These are phyloP conservation scores for Pyrenophora seminiperda DNA, from an alignment of 2,329 filamentous ascomycete genomes.

Conservation along the genomic window DNA sequence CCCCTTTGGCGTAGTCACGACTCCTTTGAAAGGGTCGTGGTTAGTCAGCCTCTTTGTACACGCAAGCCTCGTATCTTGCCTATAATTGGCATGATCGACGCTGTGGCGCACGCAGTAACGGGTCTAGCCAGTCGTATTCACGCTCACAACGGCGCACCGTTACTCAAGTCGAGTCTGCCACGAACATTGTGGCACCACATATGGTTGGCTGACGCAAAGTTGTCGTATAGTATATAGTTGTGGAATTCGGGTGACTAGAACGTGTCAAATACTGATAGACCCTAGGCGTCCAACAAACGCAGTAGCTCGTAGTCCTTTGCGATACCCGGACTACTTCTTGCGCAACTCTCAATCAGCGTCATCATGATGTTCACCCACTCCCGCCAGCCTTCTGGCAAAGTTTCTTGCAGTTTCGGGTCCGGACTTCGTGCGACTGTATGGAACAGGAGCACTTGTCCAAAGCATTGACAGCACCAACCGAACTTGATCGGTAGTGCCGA, in stretches of 20 bases:
- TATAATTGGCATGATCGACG: conserved; percentile 5
- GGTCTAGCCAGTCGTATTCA: background rate
- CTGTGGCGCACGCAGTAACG: background rate
- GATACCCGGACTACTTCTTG: conserved; percentile 41
- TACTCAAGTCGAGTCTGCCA: background rate
- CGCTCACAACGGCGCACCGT: background rate
- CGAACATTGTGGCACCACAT: conserved; percentile 1
- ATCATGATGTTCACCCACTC: conserved; percentile 47
- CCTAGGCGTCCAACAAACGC: conserved; percentile 31
- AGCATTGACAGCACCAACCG: conserved; percentile 47
- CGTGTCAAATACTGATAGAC: background rate
- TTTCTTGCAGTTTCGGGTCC: conserved; percentile 37
- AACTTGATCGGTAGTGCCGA: conserved; percentile 46
- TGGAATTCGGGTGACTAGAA: too few relatives aligned
- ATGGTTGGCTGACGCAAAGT: conserved; percentile 1
- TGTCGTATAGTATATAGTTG: background rate
- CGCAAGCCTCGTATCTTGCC: conserved; percentile 13
- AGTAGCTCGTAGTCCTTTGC: conserved; percentile 44
- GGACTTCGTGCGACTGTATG: conserved; percentile 38
- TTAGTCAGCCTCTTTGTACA: conserved; percentile 6
- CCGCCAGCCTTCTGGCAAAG: conserved; percentile 42
- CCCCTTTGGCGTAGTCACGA: too few relatives aligned
- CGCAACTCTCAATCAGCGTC: conserved; percentile 42
- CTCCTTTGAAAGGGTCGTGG: too few relatives aligned
- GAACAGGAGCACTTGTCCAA: conserved; percentile 45